phyloP scores from a whole-genome alignment of 305 asterid genomes.

The Solanum hybrid region DNA sequence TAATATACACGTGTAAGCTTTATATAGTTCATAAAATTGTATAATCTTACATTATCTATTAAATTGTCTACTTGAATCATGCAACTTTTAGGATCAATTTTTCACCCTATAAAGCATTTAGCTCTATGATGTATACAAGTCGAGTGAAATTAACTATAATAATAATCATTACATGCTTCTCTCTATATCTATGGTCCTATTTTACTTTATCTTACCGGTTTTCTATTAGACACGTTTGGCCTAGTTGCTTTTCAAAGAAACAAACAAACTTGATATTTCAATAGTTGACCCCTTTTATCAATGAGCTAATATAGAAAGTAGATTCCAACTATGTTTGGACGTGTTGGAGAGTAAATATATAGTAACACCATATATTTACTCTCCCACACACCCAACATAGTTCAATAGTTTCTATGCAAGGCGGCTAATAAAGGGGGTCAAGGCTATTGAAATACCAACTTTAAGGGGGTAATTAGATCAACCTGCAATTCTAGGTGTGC shows the following conservation, averaged over 20 bases:
- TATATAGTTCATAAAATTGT: neutral
- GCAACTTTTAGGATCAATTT: neutral
- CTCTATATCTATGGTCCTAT: neutral
- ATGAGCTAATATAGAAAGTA: neutral
- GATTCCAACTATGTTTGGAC: neutral
- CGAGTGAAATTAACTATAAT: neutral
- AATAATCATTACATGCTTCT: neutral
- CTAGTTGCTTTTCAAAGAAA: neutral
- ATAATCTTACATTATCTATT: neutral
- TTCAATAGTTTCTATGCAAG: neutral
- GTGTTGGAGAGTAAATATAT: neutral
- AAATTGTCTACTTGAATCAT: neutral
- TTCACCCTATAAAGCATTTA: neutral
- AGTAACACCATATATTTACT: neutral
- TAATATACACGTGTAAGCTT: neutral
- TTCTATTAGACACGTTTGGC: neutral
- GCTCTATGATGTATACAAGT: neutral
- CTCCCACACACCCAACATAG: neutral
- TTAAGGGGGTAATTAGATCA: neutral
- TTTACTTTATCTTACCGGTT: neutral
- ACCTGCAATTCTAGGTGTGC: neutral
- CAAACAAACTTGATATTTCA: neutral
- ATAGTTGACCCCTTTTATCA: neutral
- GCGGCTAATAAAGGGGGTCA: neutral
- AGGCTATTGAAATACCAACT: neutral